Base-by-base conservation (phyloP, 768 basidiomycete species). In the Asterophora parasitica region DNA sequence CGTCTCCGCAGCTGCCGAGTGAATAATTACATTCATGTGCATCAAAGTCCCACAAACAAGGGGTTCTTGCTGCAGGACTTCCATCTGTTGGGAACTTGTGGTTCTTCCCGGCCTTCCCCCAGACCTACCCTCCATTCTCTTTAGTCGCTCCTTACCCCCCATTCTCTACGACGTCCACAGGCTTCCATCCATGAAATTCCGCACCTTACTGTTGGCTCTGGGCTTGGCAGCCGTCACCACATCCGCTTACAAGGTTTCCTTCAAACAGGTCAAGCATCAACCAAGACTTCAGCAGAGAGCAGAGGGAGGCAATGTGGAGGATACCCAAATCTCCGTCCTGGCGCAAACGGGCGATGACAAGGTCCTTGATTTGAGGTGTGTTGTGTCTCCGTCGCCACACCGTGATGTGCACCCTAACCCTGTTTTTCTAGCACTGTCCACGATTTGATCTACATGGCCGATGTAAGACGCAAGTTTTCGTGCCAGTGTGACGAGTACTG, bases 371-470 rank as follows among this genome's bases (percentile, higher is more conserved):
- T 61, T 79, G 30, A 69, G 64, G 80, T 82, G 49, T 12, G 72
- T 64, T 34, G 4, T 7, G 35, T 35, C 31, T 52, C 27, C 16
- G 4, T 44, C 30, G 36, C 30, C 30, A 13, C 35, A 27, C 11
- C 11, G 40, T 50, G 43, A 39, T 49, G 1, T 15, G 23, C 19
- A 3, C 53, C 12, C 8, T 46, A 30, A 10, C 30, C 15, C 42
- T n/a, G n/a, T 54, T 15, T 43, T 42, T 43, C 47, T 49, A 91
- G 88, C 58, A 79, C 85, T 53, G 76, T 82, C 20, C 77, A 82
- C 51, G 90, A 92, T 66, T 61, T 92, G 64, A 74, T 92, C 49
- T 92, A 92, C 56, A 76, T 89, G 48, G 77, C 82, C 46, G 82
- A 91, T 59, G 87, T 88, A 57, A 65, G 84, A 68, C 7, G 13